A percentile compares a stretch with the other conserved stretches of the same genome.
phyloP scores from a whole-genome alignment of 345 rosid genomes.

The Syzygium grande region DNA sequence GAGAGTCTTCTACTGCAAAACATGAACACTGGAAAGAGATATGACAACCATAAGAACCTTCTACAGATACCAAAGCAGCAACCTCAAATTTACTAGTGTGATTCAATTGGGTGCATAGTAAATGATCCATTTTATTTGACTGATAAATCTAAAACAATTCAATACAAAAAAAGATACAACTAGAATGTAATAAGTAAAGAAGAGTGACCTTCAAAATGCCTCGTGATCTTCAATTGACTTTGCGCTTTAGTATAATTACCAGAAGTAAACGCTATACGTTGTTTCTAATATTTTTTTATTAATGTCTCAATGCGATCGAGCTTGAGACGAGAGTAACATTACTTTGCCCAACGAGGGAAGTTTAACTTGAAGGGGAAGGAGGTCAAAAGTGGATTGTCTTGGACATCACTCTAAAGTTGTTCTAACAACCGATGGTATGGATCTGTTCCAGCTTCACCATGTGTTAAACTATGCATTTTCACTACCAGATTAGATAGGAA shows the following conservation, averaged over 20 bases:
- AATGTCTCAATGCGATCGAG: neutral
- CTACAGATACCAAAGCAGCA: neutral
- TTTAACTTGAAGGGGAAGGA: slow-evolving; percentile 29
- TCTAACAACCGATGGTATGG: slow-evolving; percentile 40
- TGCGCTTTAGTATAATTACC: neutral
- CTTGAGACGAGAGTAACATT: neutral
- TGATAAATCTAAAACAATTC: neutral
- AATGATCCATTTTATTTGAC: neutral
- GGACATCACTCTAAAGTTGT: slow-evolving; percentile 66
- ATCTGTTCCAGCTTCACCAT: neutral
- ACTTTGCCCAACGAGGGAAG: neutral
- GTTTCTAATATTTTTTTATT: neutral
- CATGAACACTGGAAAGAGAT: neutral
- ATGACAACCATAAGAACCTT: neutral
- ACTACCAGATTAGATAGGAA: neutral
- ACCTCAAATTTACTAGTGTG: neutral
- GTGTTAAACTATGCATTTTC: slow-evolving; percentile 8
- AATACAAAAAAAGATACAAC: too few relatives aligned
- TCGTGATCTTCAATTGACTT: neutral
- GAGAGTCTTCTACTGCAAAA: neutral
- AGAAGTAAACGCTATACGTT: neutral
- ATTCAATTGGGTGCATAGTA: neutral
- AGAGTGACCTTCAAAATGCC: neutral
- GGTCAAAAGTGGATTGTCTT: slow-evolving; percentile 47
- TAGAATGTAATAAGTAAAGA: neutral